Conservation (phyloP, 1,284 basidiomycete genomes). For the Entoloma clypeatum region DNA sequence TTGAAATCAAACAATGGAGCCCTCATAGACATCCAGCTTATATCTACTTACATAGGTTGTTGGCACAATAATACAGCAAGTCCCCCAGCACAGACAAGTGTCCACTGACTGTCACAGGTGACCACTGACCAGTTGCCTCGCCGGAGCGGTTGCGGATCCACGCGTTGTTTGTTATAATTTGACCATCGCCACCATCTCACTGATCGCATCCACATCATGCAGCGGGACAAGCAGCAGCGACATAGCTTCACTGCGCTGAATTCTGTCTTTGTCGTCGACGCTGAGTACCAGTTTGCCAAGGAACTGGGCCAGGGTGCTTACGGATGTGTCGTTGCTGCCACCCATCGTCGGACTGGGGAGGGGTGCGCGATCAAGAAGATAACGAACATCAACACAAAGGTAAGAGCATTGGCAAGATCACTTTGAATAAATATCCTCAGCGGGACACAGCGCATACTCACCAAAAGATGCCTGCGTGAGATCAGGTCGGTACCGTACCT, state of each 20-base stretch:
- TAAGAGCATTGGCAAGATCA: conserved; percentile 23
- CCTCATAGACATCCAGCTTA: conserved; percentile 2
- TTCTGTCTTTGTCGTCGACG: conserved; percentile 83
- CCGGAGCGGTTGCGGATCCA: too few species aligned
- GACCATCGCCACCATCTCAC: conserved; percentile 14
- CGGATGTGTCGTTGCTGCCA: conserved; percentile 87
- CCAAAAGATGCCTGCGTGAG: conserved; percentile 91
- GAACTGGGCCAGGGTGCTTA: conserved; percentile 95
- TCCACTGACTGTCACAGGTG: too few species aligned
- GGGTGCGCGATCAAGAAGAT: conserved; percentile 97
- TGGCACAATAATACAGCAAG: neutral
- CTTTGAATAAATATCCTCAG: conserved; percentile 1
- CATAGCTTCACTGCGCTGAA: conserved; percentile 79
- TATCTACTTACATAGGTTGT: conserved; percentile 15
- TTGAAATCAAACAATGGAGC: conserved; percentile 19
- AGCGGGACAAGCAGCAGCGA: conserved; percentile 33
- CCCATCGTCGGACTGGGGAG: conserved; percentile 81
- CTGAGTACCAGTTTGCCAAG: conserved; percentile 91
- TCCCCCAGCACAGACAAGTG: too few species aligned
- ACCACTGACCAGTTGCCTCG: too few species aligned
- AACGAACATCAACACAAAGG: conserved; percentile 96
- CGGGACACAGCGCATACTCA: conserved; percentile 73
- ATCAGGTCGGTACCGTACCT: conserved; percentile 63
- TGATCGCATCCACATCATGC: conserved; percentile 1
- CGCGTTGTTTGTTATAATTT: conserved; percentile 3